Evolutionary conservation across 495 filamentous ascomycete species (phyloP).

Genomic region (Xylaria longipes): DNA sequence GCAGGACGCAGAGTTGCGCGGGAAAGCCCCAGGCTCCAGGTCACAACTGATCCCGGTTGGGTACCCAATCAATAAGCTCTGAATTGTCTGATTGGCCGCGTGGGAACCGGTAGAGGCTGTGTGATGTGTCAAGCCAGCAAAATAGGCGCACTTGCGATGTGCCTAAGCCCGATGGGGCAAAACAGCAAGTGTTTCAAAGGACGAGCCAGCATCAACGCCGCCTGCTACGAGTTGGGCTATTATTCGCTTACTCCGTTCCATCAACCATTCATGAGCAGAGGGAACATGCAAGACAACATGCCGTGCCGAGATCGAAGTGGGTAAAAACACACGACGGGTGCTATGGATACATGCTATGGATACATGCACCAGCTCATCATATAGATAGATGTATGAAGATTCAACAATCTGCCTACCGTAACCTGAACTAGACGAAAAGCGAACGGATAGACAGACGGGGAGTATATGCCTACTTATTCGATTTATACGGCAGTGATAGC

Average conservation of each 20-base stretch:
- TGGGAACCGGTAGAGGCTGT: constrained; percentile 17
- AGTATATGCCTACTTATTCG: neutral
- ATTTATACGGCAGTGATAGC: neutral
- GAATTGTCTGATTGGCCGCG: constrained; percentile 24
- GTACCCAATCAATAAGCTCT: constrained; percentile 20
- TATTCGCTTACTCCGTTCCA: constrained; percentile 19
- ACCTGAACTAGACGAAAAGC: neutral
- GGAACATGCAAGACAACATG: constrained; percentile 31
- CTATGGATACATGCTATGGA: neutral
- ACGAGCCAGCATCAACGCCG: constrained; percentile 6
- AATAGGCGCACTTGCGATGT: neutral
- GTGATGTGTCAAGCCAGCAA: constrained; percentile 25
- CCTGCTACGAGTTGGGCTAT: constrained; percentile 9
- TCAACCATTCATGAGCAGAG: constrained; percentile 1
- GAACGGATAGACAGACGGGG: neutral
- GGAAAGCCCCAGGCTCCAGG: constrained; percentile 13
- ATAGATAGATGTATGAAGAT: neutral
- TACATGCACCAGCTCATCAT: constrained; percentile 12
- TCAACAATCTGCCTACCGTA: neutral
- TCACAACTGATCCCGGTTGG: constrained; percentile 18
- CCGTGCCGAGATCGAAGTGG: constrained; percentile 16
- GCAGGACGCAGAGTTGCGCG: constrained; percentile 1
- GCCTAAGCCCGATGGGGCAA: constrained; percentile 23
- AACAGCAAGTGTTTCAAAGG: constrained; percentile 22
- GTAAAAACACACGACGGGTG: constrained; percentile 5